Conservation (phyloP, 169 alveolate species). For the Cystoisospora suis region DNA sequence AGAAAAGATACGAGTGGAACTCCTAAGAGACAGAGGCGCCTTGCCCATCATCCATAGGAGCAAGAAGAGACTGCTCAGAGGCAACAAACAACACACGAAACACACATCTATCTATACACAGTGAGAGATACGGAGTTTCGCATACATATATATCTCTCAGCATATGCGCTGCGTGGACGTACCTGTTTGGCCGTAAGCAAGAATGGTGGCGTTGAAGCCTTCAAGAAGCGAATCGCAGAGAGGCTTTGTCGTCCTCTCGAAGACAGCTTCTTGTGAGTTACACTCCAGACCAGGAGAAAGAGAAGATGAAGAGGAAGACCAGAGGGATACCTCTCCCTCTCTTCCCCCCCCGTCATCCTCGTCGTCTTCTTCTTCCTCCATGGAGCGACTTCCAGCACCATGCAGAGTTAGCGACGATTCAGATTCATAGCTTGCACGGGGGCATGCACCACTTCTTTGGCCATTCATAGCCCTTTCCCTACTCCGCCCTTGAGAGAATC, state of each 20-base stretch:
- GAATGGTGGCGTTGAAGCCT: constrained; percentile 37
- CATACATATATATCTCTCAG: too few species aligned
- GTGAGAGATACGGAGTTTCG: too few species aligned
- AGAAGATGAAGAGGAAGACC: neutral
- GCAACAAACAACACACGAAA: too few species aligned
- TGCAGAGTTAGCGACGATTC: neutral
- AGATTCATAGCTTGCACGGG: neutral
- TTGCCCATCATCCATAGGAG: too few species aligned
- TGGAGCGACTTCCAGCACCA: neutral
- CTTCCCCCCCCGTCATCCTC: neutral
- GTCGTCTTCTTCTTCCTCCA: neutral
- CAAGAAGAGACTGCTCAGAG: too few species aligned
- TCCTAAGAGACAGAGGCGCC: too few species aligned
- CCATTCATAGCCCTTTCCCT: neutral
- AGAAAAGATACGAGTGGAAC: too few species aligned
- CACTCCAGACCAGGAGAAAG: neutral
- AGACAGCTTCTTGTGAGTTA: constrained; percentile 27
- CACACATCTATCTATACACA: too few species aligned
- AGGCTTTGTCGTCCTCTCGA: constrained; percentile 26
- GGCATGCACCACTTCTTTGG: neutral
- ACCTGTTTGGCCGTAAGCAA: constrained; percentile 54
- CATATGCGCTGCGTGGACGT: too few species aligned
- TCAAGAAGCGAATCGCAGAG: constrained; percentile 31
- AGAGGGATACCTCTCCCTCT: neutral
- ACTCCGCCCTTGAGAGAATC: neutral